Evolutionary conservation across 2,329 filamentous ascomycete species (phyloP), one percentile per base, ranked within the genome.

Genomic region (Sordariomycetes sp.): DNA sequence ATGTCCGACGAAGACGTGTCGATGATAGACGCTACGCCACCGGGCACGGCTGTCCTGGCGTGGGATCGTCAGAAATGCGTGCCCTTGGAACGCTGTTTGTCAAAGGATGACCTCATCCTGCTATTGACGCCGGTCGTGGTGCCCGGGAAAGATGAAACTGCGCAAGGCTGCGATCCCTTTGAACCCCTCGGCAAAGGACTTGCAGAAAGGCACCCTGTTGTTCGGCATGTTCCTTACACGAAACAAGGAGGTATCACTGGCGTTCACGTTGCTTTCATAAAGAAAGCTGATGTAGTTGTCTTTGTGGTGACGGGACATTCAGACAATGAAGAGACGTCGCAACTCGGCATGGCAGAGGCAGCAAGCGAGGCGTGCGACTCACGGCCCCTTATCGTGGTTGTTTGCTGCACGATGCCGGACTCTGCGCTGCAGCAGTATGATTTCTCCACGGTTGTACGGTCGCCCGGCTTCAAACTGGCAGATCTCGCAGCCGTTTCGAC

Each of bases 151-250:
- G 57, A 54, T 39, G 57, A 57, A 42, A 45, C 58, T 29, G 47
- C 55, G 29, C 60, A 63, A 39, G 55, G 54, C 29, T 64, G 58
- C 46, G 83, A 88, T 49, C 83, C 82, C 0, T 87, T 87, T 48
- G 82, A 87, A 53, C 68, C 72, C 11, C 61, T 88, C 14, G 83
- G 82, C 15, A 68, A 70, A 41, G 70, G 75, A 29, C 54, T 88
- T 32, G 72, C 75, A 32, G 61, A 57, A 32, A 64, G 70, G 43
- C 77, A 82, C 47, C 58, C 67, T 3, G 67, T 66, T 52, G 65
- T 87, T 40, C 73, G 79, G 15, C 83, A 87, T 50, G 73, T 86
- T 28, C 81, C 83, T 6, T 88, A 85, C 47, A 73, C 76, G 5
- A 70, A 75, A 30, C 65, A 67, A 34, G 56, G 65, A 38, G 79